Evolutionary conservation across 2,329 filamentous ascomycete species (phyloP), one percentile per base, ranked within the genome.

Genomic region (Colletotrichum truncatum): DNA sequence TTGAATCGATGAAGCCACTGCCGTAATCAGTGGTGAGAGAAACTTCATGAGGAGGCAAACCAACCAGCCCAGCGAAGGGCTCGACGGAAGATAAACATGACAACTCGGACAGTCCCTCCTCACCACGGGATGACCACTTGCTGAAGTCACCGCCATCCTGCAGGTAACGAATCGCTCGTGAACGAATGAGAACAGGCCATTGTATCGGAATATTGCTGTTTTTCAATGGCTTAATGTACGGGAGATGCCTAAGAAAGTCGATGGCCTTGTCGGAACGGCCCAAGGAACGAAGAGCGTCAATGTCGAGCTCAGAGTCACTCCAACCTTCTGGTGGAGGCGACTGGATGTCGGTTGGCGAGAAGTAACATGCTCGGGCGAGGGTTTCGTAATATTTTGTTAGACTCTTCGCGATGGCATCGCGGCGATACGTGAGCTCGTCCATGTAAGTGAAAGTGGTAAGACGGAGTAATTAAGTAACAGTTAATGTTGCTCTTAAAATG

Each of bases 261-360:
- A 56, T 57, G n/a, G 16, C 52, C 16, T 43, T 41, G 25, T 51
- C 59, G 14, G 51, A 56, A 9, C 53, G 53, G 11, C 34, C 34
- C 52, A 63, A 16, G 25, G 59, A 51, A 8, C 52, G 59, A 18
- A 63, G 52, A 10, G 30, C 49, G 58, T 55, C 58, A 28, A 62
- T 32, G n/a, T 53, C 49, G n/a, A 55, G 49, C 30, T 62, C 38
- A 12, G 18, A 8, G 30, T 62, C 58, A 39, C 28, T 54, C 58
- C 58, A 62, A 39, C 58, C 58, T 18, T 39, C 39, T 4, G 58
- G 11, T 25, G 58, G 58, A 12, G 58, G 58, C 18, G 26, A 38
- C 18, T 54, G 39, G 30, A 62, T 53, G 30, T 54, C 58, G 14
- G 12, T 4, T 4, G 58, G 58, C 6, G 58, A 46, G 39, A 62